These are phyloP conservation scores for Gaertneriomyces sp. DNA, from an alignment of 192 early-diverging fungal species.

Conservation along the genomic window DNA sequence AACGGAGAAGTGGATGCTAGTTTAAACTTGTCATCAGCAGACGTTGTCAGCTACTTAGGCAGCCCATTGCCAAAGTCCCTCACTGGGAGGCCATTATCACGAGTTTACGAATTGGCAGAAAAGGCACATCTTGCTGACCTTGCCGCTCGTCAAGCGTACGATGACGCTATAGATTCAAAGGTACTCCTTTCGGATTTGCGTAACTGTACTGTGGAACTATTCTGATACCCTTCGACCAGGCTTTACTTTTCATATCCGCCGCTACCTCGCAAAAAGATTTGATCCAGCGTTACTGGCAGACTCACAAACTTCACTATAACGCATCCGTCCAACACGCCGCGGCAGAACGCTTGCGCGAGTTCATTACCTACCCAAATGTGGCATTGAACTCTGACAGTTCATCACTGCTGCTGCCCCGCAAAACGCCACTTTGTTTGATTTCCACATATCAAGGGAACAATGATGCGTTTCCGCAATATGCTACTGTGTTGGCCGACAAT, in stretches of 20 bases:
- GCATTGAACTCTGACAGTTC: neutral
- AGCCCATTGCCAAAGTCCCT: slow-evolving; percentile 11
- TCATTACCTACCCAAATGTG: slow-evolving; percentile 5
- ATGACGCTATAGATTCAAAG: slow-evolving; percentile 25
- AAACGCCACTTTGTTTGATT: slow-evolving; percentile 30
- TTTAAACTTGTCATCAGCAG: neutral
- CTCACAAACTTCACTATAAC: slow-evolving; percentile 24
- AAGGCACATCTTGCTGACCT: slow-evolving; percentile 20
- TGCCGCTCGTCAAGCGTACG: slow-evolving; percentile 16
- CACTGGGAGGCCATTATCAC: slow-evolving; percentile 5
- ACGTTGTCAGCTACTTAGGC: slow-evolving; percentile 1
- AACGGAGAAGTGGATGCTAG: neutral
- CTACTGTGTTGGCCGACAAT: slow-evolving; percentile 27
- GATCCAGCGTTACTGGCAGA: slow-evolving; percentile 30
- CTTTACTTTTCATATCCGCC: slow-evolving; percentile 27
- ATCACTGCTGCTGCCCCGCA: neutral
- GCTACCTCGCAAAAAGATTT: slow-evolving; percentile 17
- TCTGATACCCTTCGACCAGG: slow-evolving; percentile 5
- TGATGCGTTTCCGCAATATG: slow-evolving; percentile 29
- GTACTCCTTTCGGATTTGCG: neutral
- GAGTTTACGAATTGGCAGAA: slow-evolving; percentile 25
- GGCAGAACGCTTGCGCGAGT: slow-evolving; percentile 24
- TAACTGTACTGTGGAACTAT: neutral
- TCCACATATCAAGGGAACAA: slow-evolving; percentile 22
- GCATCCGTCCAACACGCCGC: slow-evolving; percentile 19